Percentiles rank a stretch among this genome's conserved stretches.
Evolutionary conservation across 1,284 basidiomycete species (phyloP).

Genomic region (Trichosporon ovoides): DNA sequence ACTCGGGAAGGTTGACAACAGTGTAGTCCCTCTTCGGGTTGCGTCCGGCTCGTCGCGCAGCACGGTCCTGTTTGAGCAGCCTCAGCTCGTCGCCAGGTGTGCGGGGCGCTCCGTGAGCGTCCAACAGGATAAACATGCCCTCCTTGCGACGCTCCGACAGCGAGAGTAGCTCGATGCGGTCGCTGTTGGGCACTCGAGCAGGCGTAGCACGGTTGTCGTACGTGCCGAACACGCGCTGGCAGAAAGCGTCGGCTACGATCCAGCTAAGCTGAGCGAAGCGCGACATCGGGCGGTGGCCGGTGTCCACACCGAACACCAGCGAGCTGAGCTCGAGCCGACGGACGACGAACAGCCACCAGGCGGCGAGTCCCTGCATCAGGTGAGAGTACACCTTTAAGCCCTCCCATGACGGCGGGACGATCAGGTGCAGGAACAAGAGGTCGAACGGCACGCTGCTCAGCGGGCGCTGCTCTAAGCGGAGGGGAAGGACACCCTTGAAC

Average conservation of each 20-base stretch:
- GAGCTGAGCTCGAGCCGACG: conserved; percentile 26
- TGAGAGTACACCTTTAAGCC: conserved; percentile 57
- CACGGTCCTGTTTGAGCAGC: conserved; percentile 61
- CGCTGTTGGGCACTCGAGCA: conserved; percentile 73
- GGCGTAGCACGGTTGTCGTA: conserved; percentile 55
- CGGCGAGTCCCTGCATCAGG: conserved; percentile 20
- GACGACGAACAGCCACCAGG: conserved; percentile 29
- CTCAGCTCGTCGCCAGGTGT: conserved; percentile 57
- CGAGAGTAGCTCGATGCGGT: conserved; percentile 65
- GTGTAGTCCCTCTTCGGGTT: conserved; percentile 67
- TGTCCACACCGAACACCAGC: conserved; percentile 22
- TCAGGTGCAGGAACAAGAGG: conserved; percentile 74
- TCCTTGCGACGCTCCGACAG: conserved; percentile 55
- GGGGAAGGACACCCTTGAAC: conserved; percentile 24
- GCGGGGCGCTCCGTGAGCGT: conserved; percentile 58
- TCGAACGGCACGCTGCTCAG: conserved; percentile 69
- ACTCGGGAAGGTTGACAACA: conserved; percentile 74
- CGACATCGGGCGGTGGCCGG: not conserved
- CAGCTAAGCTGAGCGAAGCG: conserved; percentile 20
- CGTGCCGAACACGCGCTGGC: conserved; percentile 31
- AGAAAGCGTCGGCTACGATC: conserved; percentile 30
- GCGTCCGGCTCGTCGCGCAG: conserved; percentile 59
- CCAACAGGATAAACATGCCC: conserved; percentile 64
- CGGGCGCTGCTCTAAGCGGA: conserved; percentile 50
- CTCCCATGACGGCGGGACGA: conserved; percentile 72